phyloP scores from a whole-genome alignment of 306 rosid genomes.

The Acacia acuminata region DNA sequence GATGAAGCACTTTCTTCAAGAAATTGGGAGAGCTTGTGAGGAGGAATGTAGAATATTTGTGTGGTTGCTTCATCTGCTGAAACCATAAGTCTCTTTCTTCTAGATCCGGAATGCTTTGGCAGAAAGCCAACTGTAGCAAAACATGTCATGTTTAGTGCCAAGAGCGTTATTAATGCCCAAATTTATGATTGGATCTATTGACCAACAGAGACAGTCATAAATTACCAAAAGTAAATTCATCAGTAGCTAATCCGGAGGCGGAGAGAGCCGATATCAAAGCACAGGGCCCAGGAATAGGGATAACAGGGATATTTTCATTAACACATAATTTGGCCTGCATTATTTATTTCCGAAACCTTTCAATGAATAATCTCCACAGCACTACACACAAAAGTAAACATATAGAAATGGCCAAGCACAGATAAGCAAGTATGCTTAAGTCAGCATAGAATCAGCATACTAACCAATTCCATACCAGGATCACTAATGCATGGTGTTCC shows the following conservation, averaged over 20 bases:
- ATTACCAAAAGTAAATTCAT: constrained; percentile 89
- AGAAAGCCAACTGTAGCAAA: constrained; percentile 76
- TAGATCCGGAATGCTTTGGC: constrained; percentile 70
- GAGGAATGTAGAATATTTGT: constrained; percentile 92
- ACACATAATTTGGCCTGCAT: constrained; percentile 85
- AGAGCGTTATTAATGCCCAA: constrained; percentile 8
- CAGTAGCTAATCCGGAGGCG: constrained; percentile 80
- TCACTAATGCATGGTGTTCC: constrained; percentile 94
- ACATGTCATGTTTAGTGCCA: constrained; percentile 20
- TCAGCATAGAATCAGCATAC: constrained; percentile 15
- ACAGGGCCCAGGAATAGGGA: constrained; percentile 92
- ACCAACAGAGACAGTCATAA: constrained; percentile 11
- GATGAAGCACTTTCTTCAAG: constrained; percentile 68
- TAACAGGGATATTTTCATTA: constrained; percentile 66
- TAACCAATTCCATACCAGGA: constrained; percentile 91
- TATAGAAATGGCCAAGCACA: background rate
- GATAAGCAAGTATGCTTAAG: background rate
- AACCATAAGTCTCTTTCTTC: constrained; percentile 73
- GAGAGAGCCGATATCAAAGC: constrained; percentile 92
- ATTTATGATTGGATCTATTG: background rate
- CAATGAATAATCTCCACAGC: background rate
- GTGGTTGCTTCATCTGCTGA: constrained; percentile 76
- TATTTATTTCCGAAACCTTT: constrained; percentile 7
- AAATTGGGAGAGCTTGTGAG: constrained; percentile 86
- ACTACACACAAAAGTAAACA: background rate